A percentile compares a stretch with the other conserved stretches of the same genome.
phyloP scores from a whole-genome alignment of 371 early-diverging fungal species.

The Rhizopus delemar region DNA sequence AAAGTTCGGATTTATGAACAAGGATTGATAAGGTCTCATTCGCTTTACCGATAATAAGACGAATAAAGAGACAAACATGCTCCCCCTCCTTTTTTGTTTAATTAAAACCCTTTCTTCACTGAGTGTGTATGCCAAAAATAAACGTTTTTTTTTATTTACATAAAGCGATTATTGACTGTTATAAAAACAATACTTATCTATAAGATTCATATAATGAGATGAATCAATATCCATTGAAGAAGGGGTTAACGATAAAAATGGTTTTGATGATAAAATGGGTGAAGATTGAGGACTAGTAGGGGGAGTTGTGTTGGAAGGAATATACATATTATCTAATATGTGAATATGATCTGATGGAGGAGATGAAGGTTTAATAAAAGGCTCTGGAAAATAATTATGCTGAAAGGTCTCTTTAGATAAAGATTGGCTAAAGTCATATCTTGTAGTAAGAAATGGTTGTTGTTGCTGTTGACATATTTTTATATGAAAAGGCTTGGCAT shows the following conservation, averaged over 20 bases:
- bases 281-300: constrained; percentile 16
- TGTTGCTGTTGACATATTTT: constrained; percentile 23
- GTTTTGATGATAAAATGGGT: no score
- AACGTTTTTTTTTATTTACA: no score
- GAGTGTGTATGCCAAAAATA: no score
- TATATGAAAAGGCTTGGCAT: constrained; percentile 26
- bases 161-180: background rate
- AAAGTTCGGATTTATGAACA: no score
- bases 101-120: no score
- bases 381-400: constrained; percentile 5
- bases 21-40: no score
- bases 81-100: no score
- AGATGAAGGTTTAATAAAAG: constrained; percentile 9
- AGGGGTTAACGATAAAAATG: no score
- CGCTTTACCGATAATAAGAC: no score
- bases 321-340: background rate
- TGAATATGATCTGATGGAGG: constrained; percentile 8
- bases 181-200: constrained; percentile 29
- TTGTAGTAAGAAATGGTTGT: constrained; percentile 21
- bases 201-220: constrained; percentile 19
- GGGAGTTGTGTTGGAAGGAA: constrained; percentile 1
- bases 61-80: no score
- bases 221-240: constrained; percentile 23
- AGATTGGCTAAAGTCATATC: constrained; percentile 39
- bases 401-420: constrained; percentile 22